Percentiles rank a stretch among this genome's conserved stretches.
Evolutionary conservation across 139 green algal species (phyloP).

Genomic region (Chlamydomonas eustigma): DNA sequence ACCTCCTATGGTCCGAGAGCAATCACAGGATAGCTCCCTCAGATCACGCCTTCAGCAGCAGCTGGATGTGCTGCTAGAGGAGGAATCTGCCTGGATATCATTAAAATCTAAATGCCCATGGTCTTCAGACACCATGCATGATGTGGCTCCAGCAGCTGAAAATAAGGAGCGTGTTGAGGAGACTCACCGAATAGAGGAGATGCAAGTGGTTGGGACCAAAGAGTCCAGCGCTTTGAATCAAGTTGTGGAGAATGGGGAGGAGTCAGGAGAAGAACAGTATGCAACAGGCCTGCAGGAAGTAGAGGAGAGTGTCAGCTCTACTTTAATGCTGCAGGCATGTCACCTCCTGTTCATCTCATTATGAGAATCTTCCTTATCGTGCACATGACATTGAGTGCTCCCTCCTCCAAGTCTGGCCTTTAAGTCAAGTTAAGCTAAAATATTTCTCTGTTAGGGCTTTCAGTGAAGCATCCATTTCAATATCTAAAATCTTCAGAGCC

Average conservation of each 20-base stretch:
- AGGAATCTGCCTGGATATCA: not conserved
- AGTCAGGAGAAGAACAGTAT: not conserved
- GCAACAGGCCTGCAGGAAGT: not conserved
- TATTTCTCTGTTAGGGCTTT: not conserved
- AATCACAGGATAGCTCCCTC: not conserved
- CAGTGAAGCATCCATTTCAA: not conserved
- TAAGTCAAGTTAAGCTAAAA: not conserved
- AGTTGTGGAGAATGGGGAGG: not conserved
- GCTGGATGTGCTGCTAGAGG: not conserved
- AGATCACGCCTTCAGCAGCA: slow-evolving; percentile 1
- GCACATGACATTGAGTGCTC: not conserved
- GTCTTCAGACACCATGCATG: not conserved
- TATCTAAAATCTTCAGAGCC: not conserved
- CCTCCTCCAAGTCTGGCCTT: not conserved
- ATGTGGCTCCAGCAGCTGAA: not conserved
- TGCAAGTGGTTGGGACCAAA: not conserved
- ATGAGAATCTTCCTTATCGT: not conserved
- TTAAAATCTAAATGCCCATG: not conserved
- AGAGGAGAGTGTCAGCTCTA: not conserved
- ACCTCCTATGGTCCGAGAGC: slow-evolving; percentile 3
- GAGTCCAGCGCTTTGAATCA: not conserved
- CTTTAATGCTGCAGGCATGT: not conserved
- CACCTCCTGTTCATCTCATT: not conserved
- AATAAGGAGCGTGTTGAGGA: not conserved
- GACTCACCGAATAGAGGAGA: not conserved